Conservation (phyloP, 23 red algal species). For the Gracilariopsis chorda region DNA sequence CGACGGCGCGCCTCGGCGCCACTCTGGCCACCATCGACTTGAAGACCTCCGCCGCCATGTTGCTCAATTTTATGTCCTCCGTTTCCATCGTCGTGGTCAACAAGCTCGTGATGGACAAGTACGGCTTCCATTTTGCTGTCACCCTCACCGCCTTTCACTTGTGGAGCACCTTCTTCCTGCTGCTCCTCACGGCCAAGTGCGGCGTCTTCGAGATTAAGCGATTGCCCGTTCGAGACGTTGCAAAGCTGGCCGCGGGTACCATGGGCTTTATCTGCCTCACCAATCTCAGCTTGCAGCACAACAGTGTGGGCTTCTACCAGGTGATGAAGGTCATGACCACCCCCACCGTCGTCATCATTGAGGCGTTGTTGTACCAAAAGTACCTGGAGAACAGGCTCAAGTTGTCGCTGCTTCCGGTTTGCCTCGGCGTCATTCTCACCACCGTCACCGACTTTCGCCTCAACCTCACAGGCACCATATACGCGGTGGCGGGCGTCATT, state of each 20-base stretch:
- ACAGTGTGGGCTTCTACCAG: conserved; percentile 97
- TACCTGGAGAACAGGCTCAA: conserved; percentile 74
- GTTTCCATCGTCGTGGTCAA: conserved; percentile 82
- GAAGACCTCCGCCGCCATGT: conserved; percentile 56
- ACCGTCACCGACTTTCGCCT: conserved; percentile 88
- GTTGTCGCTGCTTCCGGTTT: conserved; percentile 83
- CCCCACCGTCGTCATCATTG: conserved; percentile 88
- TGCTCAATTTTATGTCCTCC: conserved; percentile 88
- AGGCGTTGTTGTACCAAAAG: conserved; percentile 87
- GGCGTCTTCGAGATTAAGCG: conserved; percentile 83
- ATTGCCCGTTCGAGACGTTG: conserved; percentile 66
- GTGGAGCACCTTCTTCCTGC: conserved; percentile 65
- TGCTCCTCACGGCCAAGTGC: conserved; percentile 37
- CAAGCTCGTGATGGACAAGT: conserved; percentile 86
- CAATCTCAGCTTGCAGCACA: conserved; percentile 93
- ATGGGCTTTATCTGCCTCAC: conserved; percentile 97
- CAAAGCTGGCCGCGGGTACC: conserved; percentile 84
- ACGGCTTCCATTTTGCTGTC: conserved; percentile 77
- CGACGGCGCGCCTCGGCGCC: not conserved
- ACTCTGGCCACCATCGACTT: conserved; percentile 31
- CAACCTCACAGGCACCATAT: conserved; percentile 76
- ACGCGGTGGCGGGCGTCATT: conserved; percentile 83
- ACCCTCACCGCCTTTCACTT: conserved; percentile 92
- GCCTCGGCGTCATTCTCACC: conserved; percentile 88
- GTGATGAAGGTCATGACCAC: conserved; percentile 99